These are phyloP conservation scores for Phanerochaete carnosa DNA, from an alignment of 768 basidiomycete genomes.

Conservation along the genomic window DNA sequence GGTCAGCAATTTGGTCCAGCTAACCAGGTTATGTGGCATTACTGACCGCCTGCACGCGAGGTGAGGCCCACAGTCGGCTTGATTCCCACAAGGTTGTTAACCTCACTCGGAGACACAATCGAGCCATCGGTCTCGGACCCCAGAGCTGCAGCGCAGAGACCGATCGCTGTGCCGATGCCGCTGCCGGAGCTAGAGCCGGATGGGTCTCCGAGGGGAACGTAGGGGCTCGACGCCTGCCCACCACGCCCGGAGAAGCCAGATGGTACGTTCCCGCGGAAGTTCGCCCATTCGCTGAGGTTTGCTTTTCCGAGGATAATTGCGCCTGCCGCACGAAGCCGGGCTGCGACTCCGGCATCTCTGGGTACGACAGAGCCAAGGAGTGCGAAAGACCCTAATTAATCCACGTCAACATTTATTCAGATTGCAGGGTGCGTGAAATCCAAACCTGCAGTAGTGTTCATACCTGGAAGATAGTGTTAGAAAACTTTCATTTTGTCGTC, in stretches of 20 bases:
- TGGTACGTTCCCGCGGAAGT: conserved; percentile 35
- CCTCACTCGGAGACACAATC: conserved; percentile 38
- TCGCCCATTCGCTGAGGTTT: conserved; percentile 41
- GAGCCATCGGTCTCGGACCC: conserved; percentile 47
- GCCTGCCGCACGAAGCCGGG: conserved; percentile 28
- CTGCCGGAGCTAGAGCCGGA: conserved; percentile 42
- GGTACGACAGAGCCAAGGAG: conserved; percentile 31
- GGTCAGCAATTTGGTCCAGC: conserved; percentile 14
- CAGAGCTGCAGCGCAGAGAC: conserved; percentile 39
- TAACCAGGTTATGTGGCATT: not conserved
- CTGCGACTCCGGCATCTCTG: conserved; percentile 28
- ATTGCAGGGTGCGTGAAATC: not conserved
- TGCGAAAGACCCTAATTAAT: conserved; percentile 28
- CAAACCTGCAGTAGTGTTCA: conserved; percentile 32
- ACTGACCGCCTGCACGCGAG: conserved; percentile 30
- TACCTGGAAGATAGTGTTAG: conserved; percentile 17
- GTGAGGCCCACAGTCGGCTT: conserved; percentile 35
- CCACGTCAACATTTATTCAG: not conserved
- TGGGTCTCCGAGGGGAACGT: conserved; percentile 39
- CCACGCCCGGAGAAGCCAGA: conserved; percentile 44
- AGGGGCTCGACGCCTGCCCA: conserved; percentile 41
- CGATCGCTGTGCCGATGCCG: conserved; percentile 36
- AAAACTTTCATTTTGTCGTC: not conserved
- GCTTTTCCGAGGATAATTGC: conserved; percentile 41
- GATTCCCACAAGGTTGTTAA: conserved; percentile 37